A percentile compares a stretch with the other conserved stretches of the same genome.
Evolutionary conservation across 2,329 filamentous ascomycete species (phyloP).

Genomic region (Fusarium nodosum): DNA sequence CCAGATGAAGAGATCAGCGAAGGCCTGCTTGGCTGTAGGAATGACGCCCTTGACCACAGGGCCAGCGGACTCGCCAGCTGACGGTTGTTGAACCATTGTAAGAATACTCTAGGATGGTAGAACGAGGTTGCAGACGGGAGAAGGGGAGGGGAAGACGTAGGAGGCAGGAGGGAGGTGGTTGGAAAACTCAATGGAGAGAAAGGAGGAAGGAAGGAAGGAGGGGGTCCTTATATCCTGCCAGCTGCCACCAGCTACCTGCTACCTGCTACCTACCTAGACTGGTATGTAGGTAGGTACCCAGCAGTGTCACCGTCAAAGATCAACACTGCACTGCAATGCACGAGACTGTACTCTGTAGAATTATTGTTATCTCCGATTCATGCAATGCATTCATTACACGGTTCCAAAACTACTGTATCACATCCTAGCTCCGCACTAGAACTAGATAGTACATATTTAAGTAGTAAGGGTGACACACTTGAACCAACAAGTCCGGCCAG

Average conservation of each 20-base stretch:
- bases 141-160: neutral
- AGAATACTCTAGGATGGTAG: neutral
- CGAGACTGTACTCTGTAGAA: neutral
- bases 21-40: constrained; percentile 74
- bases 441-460: neutral
- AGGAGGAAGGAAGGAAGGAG: neutral
- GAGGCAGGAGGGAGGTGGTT: neutral
- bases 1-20: constrained; percentile 77
- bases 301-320: constrained; percentile 7
- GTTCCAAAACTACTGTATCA: neutral
- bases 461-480: constrained; percentile 10
- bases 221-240: constrained; percentile 25
- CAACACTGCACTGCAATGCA: constrained; percentile 2
- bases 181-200: neutral
- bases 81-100: constrained; percentile 25
- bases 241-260: neutral
- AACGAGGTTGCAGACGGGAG: neutral
- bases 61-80: constrained; percentile 68
- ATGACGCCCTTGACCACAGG: constrained; percentile 75
- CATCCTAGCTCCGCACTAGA: neutral
- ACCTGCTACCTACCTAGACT: no score
- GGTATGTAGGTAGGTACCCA: neutral
- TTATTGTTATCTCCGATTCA: constrained; percentile 16
- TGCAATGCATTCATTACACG: neutral
- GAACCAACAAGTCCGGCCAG: constrained; percentile 15